These are phyloP conservation scores for Acrodontium crateriforme DNA, from an alignment of 2,329 filamentous ascomycete genomes.

Conservation along the genomic window DNA sequence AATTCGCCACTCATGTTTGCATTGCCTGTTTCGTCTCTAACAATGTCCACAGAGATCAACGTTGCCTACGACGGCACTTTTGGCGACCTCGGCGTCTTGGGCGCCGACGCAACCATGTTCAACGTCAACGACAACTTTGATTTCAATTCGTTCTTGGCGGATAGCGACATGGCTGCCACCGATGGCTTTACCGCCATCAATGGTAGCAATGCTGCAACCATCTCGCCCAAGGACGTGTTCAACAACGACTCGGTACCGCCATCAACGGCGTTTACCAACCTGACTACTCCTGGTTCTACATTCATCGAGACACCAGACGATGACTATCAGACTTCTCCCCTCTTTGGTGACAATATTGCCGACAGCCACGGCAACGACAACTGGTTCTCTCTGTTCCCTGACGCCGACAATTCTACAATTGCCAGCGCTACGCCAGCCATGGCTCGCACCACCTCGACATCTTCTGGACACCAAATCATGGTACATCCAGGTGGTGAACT, in stretches of 20 bases:
- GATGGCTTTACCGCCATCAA: slow-evolving; percentile 33
- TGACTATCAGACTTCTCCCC: slow-evolving; percentile 64
- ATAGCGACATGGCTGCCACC: slow-evolving; percentile 20
- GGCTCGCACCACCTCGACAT: slow-evolving; percentile 26
- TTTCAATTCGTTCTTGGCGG: slow-evolving; percentile 14
- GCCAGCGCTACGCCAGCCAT: slow-evolving; percentile 20
- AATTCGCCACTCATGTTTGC: too few species aligned
- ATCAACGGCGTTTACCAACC: slow-evolving; percentile 65
- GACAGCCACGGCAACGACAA: slow-evolving; percentile 38
- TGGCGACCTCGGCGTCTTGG: slow-evolving; percentile 26
- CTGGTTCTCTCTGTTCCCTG: slow-evolving; percentile 66
- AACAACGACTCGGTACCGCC: slow-evolving; percentile 65
- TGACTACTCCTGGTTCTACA: slow-evolving; percentile 68
- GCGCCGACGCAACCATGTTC: slow-evolving; percentile 16
- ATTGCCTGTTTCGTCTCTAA: slow-evolving; percentile 8
- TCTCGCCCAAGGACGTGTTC: slow-evolving; percentile 74
- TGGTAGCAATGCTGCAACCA: slow-evolving; percentile 39
- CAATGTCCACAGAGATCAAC: slow-evolving; percentile 28
- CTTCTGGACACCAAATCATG: slow-evolving; percentile 23
- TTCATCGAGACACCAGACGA: slow-evolving; percentile 62
- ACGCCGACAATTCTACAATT: slow-evolving; percentile 23
- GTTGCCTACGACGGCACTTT: slow-evolving; percentile 33
- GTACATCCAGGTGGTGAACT: slow-evolving; percentile 23
- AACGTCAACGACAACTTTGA: slow-evolving; percentile 13
- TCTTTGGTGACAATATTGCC: slow-evolving; percentile 46